Conservation (phyloP, 176 grass and related monocot species). For the Coix lacrymajobi region DNA sequence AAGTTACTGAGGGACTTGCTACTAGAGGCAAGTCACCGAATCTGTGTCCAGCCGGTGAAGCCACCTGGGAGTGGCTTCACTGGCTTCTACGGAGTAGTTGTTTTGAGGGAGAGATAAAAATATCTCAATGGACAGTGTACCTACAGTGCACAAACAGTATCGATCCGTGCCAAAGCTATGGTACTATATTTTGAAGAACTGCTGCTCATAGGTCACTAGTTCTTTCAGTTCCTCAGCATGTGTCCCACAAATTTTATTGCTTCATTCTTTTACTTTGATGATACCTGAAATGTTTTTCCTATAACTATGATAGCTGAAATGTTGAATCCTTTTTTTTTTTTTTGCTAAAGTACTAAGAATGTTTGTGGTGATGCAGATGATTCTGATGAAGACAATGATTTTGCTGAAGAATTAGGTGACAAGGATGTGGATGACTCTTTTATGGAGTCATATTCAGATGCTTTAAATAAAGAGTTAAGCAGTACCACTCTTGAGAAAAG, state of each 20-base stretch:
- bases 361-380: constrained; percentile 47
- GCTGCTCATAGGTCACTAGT: neutral
- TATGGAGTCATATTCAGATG: constrained; percentile 88
- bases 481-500: constrained; percentile 71
- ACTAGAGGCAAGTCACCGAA: no score
- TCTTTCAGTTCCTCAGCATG: neutral
- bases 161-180: neutral
- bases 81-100: neutral
- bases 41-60: neutral
- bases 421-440: constrained; percentile 51
- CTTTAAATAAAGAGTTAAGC: constrained; percentile 79
- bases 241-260: neutral
- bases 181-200: neutral
- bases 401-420: constrained; percentile 49
- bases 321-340: neutral
- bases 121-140: neutral
- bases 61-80: no score
- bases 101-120: neutral
- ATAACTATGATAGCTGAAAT: neutral
- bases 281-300: neutral
- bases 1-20: no score
- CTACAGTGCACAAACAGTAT: neutral
- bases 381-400: constrained; percentile 57
- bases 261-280: neutral
- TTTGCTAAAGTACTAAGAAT: neutral